Evolutionary conservation across 2,329 filamentous ascomycete genomes (phyloP).

Genomic region (Monosporascus ibericus): DNA sequence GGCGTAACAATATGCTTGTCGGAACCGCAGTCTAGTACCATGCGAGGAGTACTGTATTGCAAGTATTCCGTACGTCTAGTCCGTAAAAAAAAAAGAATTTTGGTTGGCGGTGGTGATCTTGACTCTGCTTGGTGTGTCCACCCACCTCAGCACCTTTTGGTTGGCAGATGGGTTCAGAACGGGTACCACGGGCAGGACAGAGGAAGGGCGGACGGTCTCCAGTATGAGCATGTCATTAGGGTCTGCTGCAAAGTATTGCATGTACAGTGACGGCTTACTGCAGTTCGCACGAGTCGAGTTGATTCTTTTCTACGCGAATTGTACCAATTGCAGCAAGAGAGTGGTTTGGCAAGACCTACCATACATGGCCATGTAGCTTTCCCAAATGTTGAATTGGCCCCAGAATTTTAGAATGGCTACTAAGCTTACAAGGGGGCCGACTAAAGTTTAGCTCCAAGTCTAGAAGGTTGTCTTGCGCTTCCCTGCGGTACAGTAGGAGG

Average conservation of each 20-base stretch:
- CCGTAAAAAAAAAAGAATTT: not conserved
- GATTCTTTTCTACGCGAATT: too few relatives aligned
- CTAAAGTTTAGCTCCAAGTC: not conserved
- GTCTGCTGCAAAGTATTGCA: not conserved
- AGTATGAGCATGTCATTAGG: too few relatives aligned
- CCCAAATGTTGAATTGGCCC: constrained; percentile 28
- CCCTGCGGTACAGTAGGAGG: too few relatives aligned
- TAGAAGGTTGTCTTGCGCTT: not conserved
- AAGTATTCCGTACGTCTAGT: not conserved
- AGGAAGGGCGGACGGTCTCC: not conserved
- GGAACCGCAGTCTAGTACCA: not conserved
- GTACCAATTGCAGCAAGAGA: not conserved
- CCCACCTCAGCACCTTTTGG: not conserved
- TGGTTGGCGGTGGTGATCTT: not conserved
- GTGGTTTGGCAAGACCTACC: not conserved
- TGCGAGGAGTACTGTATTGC: not conserved
- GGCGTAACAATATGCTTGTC: not conserved
- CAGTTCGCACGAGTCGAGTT: too few relatives aligned
- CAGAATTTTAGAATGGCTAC: constrained; percentile 4
- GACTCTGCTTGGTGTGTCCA: not conserved
- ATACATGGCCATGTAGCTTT: constrained; percentile 13
- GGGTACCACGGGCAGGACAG: too few relatives aligned
- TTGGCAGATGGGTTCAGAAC: too few relatives aligned
- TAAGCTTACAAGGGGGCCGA: not conserved
- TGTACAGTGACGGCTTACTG: too few relatives aligned